These are phyloP conservation scores for Solanum hybrid DNA, from an alignment of 305 asterid species.

Conservation along the genomic window DNA sequence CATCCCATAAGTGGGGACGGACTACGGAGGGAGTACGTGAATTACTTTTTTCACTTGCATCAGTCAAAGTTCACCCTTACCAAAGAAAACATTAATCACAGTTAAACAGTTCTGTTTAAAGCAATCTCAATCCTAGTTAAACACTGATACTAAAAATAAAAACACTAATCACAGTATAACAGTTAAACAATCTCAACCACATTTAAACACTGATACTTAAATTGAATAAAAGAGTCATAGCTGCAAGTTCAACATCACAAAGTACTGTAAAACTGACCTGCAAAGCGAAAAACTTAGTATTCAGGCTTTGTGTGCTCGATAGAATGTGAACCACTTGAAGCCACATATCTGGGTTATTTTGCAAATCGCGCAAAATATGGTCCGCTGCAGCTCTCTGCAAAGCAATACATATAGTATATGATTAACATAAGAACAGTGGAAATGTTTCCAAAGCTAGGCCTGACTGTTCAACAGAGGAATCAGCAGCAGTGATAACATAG, in stretches of 20 bases:
- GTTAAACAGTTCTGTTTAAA: background rate
- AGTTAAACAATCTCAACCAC: background rate
- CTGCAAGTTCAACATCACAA: background rate
- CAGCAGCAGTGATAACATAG: background rate
- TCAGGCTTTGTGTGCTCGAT: slow-evolving; percentile 65
- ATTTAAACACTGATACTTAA: background rate
- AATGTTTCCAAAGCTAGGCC: background rate
- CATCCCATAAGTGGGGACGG: background rate
- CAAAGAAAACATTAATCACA: background rate
- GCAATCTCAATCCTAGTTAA: background rate
- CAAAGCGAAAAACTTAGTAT: slow-evolving; percentile 85
- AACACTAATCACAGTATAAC: background rate
- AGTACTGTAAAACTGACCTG: slow-evolving; percentile 52
- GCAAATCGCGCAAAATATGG: slow-evolving; percentile 86
- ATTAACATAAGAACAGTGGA: background rate
- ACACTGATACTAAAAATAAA: background rate
- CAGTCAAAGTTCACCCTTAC: background rate
- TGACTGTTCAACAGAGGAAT: background rate
- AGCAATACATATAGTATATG: slow-evolving; percentile 9
- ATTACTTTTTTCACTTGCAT: background rate
- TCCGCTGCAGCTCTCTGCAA: slow-evolving; percentile 92
- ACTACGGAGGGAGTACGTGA: background rate
- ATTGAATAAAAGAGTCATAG: background rate
- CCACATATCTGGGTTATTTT: slow-evolving; percentile 96
- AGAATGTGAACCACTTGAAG: slow-evolving; percentile 99